Evolutionary conservation across 768 basidiomycete species (phyloP), one percentile per base, ranked within the genome.

Genomic region (Termitomyces titanicus): DNA sequence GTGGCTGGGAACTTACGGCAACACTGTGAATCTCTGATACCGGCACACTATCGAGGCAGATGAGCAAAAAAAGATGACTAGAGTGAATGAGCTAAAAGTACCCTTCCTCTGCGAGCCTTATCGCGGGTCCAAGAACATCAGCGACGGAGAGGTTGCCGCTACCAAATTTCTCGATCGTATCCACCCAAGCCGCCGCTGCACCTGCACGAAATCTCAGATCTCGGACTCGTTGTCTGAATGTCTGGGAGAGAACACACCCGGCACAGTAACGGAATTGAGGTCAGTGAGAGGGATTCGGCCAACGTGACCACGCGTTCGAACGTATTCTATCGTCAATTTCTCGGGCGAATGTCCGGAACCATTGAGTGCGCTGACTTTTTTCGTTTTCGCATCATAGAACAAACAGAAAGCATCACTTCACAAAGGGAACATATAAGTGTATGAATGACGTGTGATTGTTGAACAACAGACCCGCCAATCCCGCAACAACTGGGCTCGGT

Each of bases 101-200:
- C 94, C 97, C 93, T 70, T 92, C 88, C 67, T 96, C 92, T 7
- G 95, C 97, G 51, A 98, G 74, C 38, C 87, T 77, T 54, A 97
- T 97, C 2, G 95, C 97, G 52, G 97, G 97, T 24, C 74, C 88
- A 24, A 98, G 77, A 29, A 94, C 78, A 15, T 98, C 91, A 3
- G 80, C 81, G 44, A 78, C 61, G 39, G 74, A 70, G 13, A 83
- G 65, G 13, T 81, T 84, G 10, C 92, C 88, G 58, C 85, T 91
- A 17, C 96, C 96, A 51, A 97, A 84, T 37, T 75, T 74, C 56
- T 90, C 82, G 33, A 98, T 78, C 0, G 94, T 90, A 68, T 98
- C 97, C 17, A 91, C 76, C 95, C 96, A 98, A 15, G 94, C 94
- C 33, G 94, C 91, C 3, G 95, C 92, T n/a, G 91, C 89, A 48